Base-by-base conservation (phyloP, 495 filamentous ascomycete genomes). In the Podospora sp. region DNA sequence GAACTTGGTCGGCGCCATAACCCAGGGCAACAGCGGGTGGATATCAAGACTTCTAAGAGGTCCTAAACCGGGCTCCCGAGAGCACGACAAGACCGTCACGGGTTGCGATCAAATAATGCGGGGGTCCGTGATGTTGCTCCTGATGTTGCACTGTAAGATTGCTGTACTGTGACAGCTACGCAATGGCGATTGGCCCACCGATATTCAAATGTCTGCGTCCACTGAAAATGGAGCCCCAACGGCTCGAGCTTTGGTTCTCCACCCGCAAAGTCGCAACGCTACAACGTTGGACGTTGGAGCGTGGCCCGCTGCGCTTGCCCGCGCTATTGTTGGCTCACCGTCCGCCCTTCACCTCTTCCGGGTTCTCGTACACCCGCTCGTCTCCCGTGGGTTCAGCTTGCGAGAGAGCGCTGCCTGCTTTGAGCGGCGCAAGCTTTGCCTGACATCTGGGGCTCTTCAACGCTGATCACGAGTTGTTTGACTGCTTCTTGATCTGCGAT, bases 181-280 rank as follows among this genome's bases (percentile, higher is more conserved):
- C 21, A 24, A 6, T 24, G 52, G 21, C 21, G 11, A 26, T 22
- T n/a, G 24, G 52, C 52, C 52, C 21, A 24, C 52, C 52, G 22
- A 22, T 12, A 33, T 33, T 33, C n/a, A 26, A 24, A 6, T 6
- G 2, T 14, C 52, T 21, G 3, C 24, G 52, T 55, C 24, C 24
- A 11, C 3, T 22, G 20, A 26, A 11, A 55, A 55, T 55, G 52
- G 52, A 55, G 52, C 52, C 25, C 26, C 6, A 35, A 36, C 57
- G 57, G 57, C 26, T 60, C 57, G 29, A 21, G 57, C 57, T 27
- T 18, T 36, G n/a, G 4, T 14, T 33, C 46, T 27, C 61, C 61
- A 24, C 61, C 26, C 25, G 24, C 25, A 14, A 55, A 63, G 61
- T 63, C 49, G 36, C 61, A 63, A 25, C 29, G 61, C 20, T 52